Percentiles rank a stretch among this genome's conserved stretches.
These are phyloP conservation scores for Kwoniella dendrophila DNA, from an alignment of 768 basidiomycete species.

Conservation along the genomic window DNA sequence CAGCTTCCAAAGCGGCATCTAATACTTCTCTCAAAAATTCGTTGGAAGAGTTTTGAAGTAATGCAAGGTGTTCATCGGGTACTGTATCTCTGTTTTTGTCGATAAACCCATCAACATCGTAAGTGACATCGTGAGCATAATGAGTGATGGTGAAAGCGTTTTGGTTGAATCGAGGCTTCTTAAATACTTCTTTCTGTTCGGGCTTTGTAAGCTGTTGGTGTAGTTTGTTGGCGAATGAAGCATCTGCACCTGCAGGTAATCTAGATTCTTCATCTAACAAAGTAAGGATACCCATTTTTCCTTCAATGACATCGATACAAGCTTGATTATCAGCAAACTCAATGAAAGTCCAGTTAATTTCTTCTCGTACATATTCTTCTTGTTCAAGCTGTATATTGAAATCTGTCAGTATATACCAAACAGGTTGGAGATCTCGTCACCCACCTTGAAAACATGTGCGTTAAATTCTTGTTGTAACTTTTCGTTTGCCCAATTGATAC, in stretches of 20 bases:
- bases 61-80: conserved; percentile 92
- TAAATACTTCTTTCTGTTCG: conserved; percentile 84
- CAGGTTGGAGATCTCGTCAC: neutral
- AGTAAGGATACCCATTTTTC: conserved; percentile 90
- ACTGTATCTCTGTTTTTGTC: conserved; percentile 99
- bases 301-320: conserved; percentile 97
- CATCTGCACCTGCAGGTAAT: conserved; percentile 86
- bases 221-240: conserved; percentile 90
- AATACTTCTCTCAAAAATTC: conserved; percentile 92
- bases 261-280: conserved; percentile 98
- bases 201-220: conserved; percentile 81
- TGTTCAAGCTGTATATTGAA: conserved; percentile 77
- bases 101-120: conserved; percentile 96
- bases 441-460: conserved; percentile 72
- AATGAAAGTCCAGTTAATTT: conserved; percentile 99
- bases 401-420: neutral
- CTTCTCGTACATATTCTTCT: conserved; percentile 96
- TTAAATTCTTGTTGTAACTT: conserved; percentile 97
- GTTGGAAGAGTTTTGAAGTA: conserved; percentile 84
- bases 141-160: conserved; percentile 97
- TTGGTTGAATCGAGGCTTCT: conserved; percentile 98
- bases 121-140: conserved; percentile 96
- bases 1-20: conserved; percentile 78
- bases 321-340: conserved; percentile 99
- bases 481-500: conserved; percentile 98